Conservation (phyloP, 2,329 filamentous ascomycete species). For the Sphaerulina populicola region DNA sequence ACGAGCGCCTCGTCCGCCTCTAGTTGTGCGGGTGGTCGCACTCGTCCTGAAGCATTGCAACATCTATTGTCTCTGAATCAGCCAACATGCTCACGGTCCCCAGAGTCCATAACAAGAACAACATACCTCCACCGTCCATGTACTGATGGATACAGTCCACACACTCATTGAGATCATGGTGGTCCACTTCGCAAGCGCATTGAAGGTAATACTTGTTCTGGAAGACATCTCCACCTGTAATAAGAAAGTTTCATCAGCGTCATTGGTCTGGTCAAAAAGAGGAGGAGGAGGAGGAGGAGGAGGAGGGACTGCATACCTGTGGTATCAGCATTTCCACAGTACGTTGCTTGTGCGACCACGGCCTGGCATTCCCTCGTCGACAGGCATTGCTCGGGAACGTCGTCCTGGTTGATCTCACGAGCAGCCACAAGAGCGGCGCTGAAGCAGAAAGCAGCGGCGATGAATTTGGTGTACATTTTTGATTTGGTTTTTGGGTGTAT, state of each 20-base stretch:
- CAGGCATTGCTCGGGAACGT: background rate
- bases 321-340: background rate
- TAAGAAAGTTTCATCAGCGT: background rate
- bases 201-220: background rate
- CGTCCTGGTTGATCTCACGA: constrained; percentile 1
- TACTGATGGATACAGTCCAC: background rate
- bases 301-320: background rate
- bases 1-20: background rate
- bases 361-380: background rate
- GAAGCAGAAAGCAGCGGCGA: background rate
- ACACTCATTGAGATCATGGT: background rate
- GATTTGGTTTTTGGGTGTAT: too few relatives aligned
- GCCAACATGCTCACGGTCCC: background rate
- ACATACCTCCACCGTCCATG: constrained; percentile 1
- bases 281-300: too few relatives aligned
- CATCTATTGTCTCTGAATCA: background rate
- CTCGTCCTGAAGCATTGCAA: background rate
- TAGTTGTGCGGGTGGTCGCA: background rate
- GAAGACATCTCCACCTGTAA: constrained; percentile 1
- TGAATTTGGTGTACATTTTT: background rate
- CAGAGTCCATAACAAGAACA: too few relatives aligned
- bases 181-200: constrained; percentile 1
- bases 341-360: background rate
- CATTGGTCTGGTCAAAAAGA: background rate
- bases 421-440: background rate